These are phyloP conservation scores for Colletotrichum tabaci DNA, from an alignment of 2,329 filamentous ascomycete genomes.

Conservation along the genomic window DNA sequence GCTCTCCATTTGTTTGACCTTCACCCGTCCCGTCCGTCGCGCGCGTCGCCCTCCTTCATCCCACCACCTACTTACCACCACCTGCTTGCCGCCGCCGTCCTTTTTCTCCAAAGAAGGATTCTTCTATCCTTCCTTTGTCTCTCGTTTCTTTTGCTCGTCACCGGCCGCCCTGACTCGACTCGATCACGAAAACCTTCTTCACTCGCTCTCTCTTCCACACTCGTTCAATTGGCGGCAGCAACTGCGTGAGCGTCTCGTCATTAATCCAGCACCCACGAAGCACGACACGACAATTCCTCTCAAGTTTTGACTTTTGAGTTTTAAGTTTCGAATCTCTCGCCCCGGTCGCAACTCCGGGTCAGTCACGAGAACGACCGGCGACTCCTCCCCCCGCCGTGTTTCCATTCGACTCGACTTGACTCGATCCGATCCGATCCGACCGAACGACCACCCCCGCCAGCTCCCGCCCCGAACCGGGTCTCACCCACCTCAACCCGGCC, in stretches of 20 bases:
- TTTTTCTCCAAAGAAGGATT: not conserved
- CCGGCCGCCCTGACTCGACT: not conserved
- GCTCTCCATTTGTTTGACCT: not conserved
- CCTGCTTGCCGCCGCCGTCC: not conserved
- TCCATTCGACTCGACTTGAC: not conserved
- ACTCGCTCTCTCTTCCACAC: not conserved
- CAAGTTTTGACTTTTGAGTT: no score
- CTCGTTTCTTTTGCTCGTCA: constrained; percentile 9
- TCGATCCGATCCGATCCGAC: constrained; percentile 11
- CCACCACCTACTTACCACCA: not conserved
- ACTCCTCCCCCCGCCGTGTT: not conserved
- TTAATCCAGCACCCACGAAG: not conserved
- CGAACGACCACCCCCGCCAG: constrained; percentile 1
- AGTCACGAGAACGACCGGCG: not conserved
- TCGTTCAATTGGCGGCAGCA: constrained; percentile 9
- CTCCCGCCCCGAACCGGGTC: constrained; percentile 18
- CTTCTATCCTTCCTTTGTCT: constrained; percentile 1
- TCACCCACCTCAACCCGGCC: constrained; percentile 20
- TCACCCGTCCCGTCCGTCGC: not conserved
- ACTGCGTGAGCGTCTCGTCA: not conserved
- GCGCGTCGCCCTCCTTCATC: not conserved
- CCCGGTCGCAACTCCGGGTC: not conserved
- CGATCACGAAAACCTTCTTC: not conserved
- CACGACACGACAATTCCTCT: no score
- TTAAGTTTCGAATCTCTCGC: not conserved